phyloP scores from a whole-genome alignment of 2,329 filamentous ascomycete genomes.

The Monilinia polystroma region DNA sequence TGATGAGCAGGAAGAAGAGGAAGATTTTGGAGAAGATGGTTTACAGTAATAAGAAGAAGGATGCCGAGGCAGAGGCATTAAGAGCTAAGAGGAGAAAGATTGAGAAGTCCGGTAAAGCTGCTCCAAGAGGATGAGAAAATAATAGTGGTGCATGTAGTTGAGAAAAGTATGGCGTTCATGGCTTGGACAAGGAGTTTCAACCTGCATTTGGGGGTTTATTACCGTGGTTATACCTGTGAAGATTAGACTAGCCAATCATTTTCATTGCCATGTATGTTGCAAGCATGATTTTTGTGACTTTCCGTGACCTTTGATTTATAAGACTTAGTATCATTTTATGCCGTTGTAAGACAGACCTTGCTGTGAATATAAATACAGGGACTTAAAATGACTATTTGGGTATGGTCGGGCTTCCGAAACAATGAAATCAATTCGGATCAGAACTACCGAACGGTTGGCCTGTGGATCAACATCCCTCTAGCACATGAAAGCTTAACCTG shows the following conservation, averaged over 20 bases:
- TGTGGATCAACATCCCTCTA: slow-evolving; percentile 12
- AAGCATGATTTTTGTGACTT: neutral
- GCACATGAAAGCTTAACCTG: slow-evolving; percentile 17
- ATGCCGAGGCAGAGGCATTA: slow-evolving; percentile 83
- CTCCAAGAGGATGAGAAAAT: slow-evolving; percentile 28
- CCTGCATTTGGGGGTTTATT: slow-evolving; percentile 18
- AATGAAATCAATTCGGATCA: slow-evolving; percentile 10
- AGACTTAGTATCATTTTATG: neutral
- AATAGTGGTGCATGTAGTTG: slow-evolving; percentile 19
- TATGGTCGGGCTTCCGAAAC: slow-evolving; percentile 7
- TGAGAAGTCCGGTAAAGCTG: slow-evolving; percentile 54
- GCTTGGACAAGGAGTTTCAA: slow-evolving; percentile 23
- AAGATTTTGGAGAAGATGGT: slow-evolving; percentile 98
- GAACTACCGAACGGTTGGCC: slow-evolving; percentile 5
- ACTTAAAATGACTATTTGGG: slow-evolving; percentile 10
- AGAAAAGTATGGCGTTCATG: slow-evolving; percentile 34
- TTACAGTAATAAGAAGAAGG: slow-evolving; percentile 91
- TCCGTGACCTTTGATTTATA: neutral
- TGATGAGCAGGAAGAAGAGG: slow-evolving; percentile 97
- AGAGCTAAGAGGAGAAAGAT: slow-evolving; percentile 87
- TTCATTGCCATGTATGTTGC: neutral
- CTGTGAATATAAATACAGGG: neutral
- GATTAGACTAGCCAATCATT: slow-evolving; percentile 21
- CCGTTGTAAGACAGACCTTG: neutral
- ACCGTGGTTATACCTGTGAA: slow-evolving; percentile 17